These are phyloP conservation scores for Aphanomyces cochlioides DNA, from an alignment of 352 stramenopile genomes.

Conservation along the genomic window DNA sequence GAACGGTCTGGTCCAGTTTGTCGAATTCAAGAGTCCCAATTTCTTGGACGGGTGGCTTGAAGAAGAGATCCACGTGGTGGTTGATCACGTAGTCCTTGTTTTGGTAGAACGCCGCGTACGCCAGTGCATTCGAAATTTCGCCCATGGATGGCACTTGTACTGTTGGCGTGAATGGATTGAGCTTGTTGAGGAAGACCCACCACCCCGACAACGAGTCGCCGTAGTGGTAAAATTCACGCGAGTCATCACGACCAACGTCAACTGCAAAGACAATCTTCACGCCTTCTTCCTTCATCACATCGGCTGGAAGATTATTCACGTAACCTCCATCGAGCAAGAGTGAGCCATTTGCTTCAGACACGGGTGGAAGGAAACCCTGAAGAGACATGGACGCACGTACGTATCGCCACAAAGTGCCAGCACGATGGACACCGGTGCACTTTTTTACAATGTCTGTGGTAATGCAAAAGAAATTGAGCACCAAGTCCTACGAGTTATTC, in stretches of 20 bases:
- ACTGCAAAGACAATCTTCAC: conserved; percentile 89
- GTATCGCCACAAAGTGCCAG: conserved; percentile 85
- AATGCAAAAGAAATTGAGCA: conserved; percentile 92
- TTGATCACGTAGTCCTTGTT: conserved; percentile 83
- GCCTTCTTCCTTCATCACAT: conserved; percentile 89
- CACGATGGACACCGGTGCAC: conserved; percentile 81
- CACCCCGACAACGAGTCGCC: conserved; percentile 77
- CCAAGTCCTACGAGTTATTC: conserved; percentile 57
- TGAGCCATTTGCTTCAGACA: conserved; percentile 77
- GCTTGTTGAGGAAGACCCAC: conserved; percentile 89
- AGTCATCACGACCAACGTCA: conserved; percentile 80
- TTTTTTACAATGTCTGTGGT: conserved; percentile 90
- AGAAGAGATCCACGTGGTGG: conserved; percentile 83
- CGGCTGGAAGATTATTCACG: conserved; percentile 91
- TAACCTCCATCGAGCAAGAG: conserved; percentile 89
- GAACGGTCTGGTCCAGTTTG: conserved; percentile 89
- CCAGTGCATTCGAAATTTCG: conserved; percentile 83
- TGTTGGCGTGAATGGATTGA: conserved; percentile 86
- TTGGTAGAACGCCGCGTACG: conserved; percentile 88
- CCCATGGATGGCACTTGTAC: conserved; percentile 90
- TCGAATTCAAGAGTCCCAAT: conserved; percentile 91
- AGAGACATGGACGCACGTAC: conserved; percentile 90
- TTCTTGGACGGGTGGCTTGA: conserved; percentile 84
- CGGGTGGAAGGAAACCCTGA: conserved; percentile 87
- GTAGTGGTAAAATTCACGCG: conserved; percentile 76